Evolutionary conservation across 73 alveolate species (phyloP).

Genomic region (Blepharisma japonicum): DNA sequence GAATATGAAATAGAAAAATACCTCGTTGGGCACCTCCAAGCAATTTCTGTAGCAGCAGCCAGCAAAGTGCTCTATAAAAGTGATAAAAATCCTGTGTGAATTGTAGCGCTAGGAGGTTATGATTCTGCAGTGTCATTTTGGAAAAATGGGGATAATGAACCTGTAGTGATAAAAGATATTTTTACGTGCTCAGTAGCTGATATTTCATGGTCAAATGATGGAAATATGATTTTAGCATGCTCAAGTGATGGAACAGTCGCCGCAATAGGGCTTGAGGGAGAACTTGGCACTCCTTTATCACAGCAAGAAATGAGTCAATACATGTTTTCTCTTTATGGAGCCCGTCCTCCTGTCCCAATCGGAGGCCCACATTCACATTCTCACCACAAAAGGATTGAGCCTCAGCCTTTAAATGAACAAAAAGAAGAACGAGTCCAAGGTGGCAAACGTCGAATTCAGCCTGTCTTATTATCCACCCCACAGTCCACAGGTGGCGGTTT

Average conservation of each 20-base stretch:
- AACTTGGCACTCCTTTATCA: background rate
- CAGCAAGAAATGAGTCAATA: background rate
- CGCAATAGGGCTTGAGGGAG: background rate
- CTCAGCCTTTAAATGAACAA: slow-evolving; percentile 22
- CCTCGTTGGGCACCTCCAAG: slow-evolving; percentile 10
- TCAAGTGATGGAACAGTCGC: slow-evolving; percentile 17
- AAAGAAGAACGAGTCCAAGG: slow-evolving; percentile 3
- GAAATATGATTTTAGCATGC: background rate
- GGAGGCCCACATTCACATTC: background rate
- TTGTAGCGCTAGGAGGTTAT: slow-evolving; percentile 20
- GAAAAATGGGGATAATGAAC: background rate
- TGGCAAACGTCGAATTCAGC: slow-evolving; percentile 24
- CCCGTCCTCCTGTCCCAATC: background rate
- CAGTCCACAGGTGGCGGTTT: background rate
- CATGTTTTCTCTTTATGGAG: background rate
- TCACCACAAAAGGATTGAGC: background rate
- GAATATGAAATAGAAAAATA: slow-evolving; percentile 9
- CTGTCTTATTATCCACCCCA: slow-evolving; percentile 1
- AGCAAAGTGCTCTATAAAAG: slow-evolving; percentile 12
- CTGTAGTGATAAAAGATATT: background rate
- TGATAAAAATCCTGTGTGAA: background rate
- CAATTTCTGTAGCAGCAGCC: slow-evolving; percentile 11
- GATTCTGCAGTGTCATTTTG: slow-evolving; percentile 16
- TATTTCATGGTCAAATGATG: slow-evolving; percentile 16
- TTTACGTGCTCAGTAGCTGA: slow-evolving; percentile 21